phyloP scores from a whole-genome alignment of 495 filamentous ascomycete species.

The Podospora didyma region DNA sequence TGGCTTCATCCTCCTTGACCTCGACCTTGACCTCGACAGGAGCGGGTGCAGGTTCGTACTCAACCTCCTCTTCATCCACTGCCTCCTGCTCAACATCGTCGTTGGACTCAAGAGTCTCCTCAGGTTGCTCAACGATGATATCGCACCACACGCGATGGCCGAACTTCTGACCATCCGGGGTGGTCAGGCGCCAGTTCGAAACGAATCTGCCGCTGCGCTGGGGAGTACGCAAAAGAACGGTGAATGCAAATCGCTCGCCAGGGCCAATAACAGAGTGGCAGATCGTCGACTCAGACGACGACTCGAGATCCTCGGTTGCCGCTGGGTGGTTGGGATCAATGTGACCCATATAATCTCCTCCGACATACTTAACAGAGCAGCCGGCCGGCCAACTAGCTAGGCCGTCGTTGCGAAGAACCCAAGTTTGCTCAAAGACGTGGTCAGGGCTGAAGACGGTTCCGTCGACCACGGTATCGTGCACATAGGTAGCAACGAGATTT shows the following conservation, averaged over 20 bases:
- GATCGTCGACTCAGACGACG: constrained; percentile 76
- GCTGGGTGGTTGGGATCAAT: constrained; percentile 73
- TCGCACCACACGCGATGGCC: constrained; percentile 96
- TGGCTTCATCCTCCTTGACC: constrained; percentile 10
- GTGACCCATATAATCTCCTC: constrained; percentile 93
- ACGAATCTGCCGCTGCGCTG: constrained; percentile 66
- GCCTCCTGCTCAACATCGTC: too few relatives aligned
- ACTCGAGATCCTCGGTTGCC: constrained; percentile 64
- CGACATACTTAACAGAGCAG: constrained; percentile 84
- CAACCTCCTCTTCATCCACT: constrained; percentile 5
- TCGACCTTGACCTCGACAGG: constrained; percentile 12
- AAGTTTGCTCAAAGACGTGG: constrained; percentile 79
- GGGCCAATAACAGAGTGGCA: constrained; percentile 62
- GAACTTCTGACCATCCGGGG: constrained; percentile 74
- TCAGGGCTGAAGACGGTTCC: constrained; percentile 66
- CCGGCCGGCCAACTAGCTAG: constrained; percentile 77
- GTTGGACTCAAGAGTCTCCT: constrained; percentile 7
- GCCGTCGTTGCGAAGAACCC: constrained; percentile 86
- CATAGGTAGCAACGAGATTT: constrained; percentile 67
- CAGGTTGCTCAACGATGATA: constrained; percentile 56
- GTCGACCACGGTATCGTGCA: constrained; percentile 74
- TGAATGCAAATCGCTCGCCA: constrained; percentile 75
- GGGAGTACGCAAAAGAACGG: constrained; percentile 78
- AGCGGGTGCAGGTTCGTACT: not conserved
- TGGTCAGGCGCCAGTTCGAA: constrained; percentile 94